Evolutionary conservation across 2,329 filamentous ascomycete species (phyloP), one percentile per base, ranked within the genome.

Genomic region (Penicillium vulpinum): DNA sequence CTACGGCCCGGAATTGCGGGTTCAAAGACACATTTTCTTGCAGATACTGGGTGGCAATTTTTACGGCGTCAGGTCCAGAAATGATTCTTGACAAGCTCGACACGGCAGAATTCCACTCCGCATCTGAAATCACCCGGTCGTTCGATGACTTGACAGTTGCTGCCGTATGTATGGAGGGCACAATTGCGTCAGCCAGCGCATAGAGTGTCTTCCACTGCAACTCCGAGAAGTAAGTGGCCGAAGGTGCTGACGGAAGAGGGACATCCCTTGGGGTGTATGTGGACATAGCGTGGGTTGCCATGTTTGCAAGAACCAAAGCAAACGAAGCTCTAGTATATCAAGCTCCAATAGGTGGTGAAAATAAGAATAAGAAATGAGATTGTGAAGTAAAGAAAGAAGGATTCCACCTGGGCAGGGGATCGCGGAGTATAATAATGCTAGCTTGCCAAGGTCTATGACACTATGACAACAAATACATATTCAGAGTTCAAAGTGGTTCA

Each of bases 131-230:
- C 2, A 72, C 70, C 36, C 80, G 74, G 33, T 77, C 71, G 0
- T 65, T 68, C 0, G 60, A 59, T 10, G 70, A 67, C 44, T 72
- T 71, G 8, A 73, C 70, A 0, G 67, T 69, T 4, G 70, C 69
- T 0, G 73, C 70, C 3, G 77, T 74, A 36, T 73, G 75, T 56
- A 86, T 75, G 2, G 81, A 77, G 1, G 85, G 84, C 21, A 87
- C 74, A 47, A 86, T 73, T 1, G 84, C 78, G 59, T 87, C 84
- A 9, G 81, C 77, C 29, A 88, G 78, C 24, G 84, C 80, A 45
- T 83, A 74, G 3, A 88, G 72, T 0, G 81, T 85, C 29, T 73
- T 77, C 85, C 85, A 87, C 77, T 88, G 85, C 2, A 75, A 68
- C 13, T 79, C 70, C 2, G 78, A 81, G 62, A 86, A 78, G 47